A percentile compares a stretch with the other conserved stretches of the same genome.
phyloP scores from a whole-genome alignment of 495 filamentous ascomycete species.

The Aspergillus mulundensis region DNA sequence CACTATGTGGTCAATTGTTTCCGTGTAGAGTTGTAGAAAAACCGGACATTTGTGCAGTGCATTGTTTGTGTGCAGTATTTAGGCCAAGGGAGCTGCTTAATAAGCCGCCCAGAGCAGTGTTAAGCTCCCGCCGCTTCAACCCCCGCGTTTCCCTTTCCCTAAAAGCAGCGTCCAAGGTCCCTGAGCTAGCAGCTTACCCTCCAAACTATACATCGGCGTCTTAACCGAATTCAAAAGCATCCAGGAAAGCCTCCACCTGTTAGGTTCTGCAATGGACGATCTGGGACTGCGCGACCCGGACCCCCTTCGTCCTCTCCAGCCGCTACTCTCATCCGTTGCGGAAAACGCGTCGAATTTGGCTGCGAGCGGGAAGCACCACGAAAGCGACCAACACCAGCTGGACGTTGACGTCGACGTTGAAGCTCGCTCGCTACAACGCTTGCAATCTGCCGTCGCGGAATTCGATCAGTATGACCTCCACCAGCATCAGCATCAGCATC shows the following conservation, averaged over 20 bases:
- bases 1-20: too few relatives aligned
- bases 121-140: slow-evolving; percentile 20
- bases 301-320: slow-evolving; percentile 17
- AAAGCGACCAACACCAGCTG: slow-evolving; percentile 1
- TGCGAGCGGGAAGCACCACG: slow-evolving; percentile 13
- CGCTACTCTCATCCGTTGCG: slow-evolving; percentile 21
- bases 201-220: not conserved
- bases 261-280: slow-evolving; percentile 7
- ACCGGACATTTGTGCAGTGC: too few relatives aligned
- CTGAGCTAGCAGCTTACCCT: not conserved
- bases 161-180: slow-evolving; percentile 23
- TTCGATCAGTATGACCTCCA: slow-evolving; percentile 20
- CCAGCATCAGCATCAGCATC: slow-evolving; percentile 4
- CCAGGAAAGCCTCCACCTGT: too few relatives aligned
- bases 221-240: too few relatives aligned
- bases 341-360: slow-evolving; percentile 22
- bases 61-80: too few relatives aligned
- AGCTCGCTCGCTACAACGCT: slow-evolving; percentile 22
- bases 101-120: not conserved
- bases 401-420: slow-evolving; percentile 12
- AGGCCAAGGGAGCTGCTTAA: not conserved
- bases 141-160: slow-evolving; percentile 14
- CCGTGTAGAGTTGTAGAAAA: too few relatives aligned
- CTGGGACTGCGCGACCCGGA: slow-evolving; percentile 15
- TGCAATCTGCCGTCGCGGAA: slow-evolving; percentile 23